Percentiles rank a stretch among this genome's conserved stretches.
phyloP scores from a whole-genome alignment of 441 rosid genomes.

The Populus hybrid region DNA sequence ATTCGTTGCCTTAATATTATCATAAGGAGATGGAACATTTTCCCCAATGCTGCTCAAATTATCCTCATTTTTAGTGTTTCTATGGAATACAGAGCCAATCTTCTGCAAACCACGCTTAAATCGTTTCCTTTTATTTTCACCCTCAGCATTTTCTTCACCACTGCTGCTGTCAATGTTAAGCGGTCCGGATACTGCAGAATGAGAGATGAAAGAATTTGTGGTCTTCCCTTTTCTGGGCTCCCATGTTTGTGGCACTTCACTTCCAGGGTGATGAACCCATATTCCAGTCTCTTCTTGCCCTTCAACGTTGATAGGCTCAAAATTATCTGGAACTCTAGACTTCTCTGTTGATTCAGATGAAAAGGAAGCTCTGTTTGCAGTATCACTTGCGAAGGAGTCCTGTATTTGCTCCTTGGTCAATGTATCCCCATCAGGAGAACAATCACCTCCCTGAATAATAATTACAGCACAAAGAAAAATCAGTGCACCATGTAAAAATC shows the following conservation, averaged over 20 bases:
- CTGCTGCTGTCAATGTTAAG: conserved; percentile 44
- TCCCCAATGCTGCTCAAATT: conserved; percentile 37
- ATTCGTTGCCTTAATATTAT: conserved; percentile 52
- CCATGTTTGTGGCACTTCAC: conserved; percentile 74
- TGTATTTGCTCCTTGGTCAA: conserved; percentile 42
- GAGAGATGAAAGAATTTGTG: conserved; percentile 20
- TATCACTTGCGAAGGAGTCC: conserved; percentile 37
- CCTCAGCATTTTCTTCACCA: conserved; percentile 48
- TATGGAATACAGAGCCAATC: conserved; percentile 56
- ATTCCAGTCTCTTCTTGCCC: conserved; percentile 75
- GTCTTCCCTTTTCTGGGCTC: conserved; percentile 82
- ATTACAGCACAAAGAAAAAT: conserved; percentile 1
- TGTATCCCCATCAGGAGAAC: conserved; percentile 33
- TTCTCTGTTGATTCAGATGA: conserved; percentile 48
- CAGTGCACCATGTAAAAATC: neutral
- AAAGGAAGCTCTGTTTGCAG: conserved; percentile 39
- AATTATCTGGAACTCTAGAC: conserved; percentile 55
- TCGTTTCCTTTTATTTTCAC: conserved; percentile 27
- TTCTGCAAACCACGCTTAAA: conserved; percentile 49
- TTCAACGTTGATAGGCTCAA: conserved; percentile 75
- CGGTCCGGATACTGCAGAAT: conserved; percentile 38
- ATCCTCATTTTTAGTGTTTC: conserved; percentile 48
- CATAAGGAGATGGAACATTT: conserved; percentile 40
- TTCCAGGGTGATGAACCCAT: conserved; percentile 90
- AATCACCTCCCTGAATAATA: conserved; percentile 36